These are phyloP conservation scores for Thermothelomyces thermophilus DNA, from an alignment of 2,329 filamentous ascomycete species.

Conservation along the genomic window DNA sequence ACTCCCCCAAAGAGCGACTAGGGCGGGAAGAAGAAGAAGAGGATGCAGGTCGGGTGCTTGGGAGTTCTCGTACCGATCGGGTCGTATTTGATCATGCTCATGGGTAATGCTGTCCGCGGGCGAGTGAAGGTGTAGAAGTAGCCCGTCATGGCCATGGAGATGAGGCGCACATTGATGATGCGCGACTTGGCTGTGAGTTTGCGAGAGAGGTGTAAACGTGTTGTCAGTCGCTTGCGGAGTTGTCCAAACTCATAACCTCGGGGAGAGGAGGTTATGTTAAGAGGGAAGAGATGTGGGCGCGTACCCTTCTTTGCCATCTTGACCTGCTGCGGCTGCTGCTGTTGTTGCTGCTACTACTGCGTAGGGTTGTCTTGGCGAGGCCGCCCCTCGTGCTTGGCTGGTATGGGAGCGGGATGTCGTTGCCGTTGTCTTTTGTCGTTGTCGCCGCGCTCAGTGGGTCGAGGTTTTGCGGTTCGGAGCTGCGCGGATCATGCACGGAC, in stretches of 20 bases:
- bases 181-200: constrained; percentile 69
- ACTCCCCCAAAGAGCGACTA: not conserved
- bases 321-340: not conserved
- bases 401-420: not conserved
- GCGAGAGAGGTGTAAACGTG: not conserved
- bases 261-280: too few relatives aligned
- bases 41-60: not conserved
- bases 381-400: not conserved
- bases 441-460: not conserved
- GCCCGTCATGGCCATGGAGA: constrained; percentile 98
- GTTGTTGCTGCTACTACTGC: not conserved
- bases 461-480: constrained; percentile 12
- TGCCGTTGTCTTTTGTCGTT: not conserved
- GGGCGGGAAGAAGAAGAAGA: not conserved
- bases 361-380: not conserved
- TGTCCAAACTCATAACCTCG: not conserved
- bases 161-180: constrained; percentile 83
- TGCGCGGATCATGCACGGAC: not conserved
- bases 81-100: constrained; percentile 99
- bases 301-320: constrained; percentile 27
- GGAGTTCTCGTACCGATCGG: constrained; percentile 68
- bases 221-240: not conserved
- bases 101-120: constrained; percentile 70
- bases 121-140: constrained; percentile 91
- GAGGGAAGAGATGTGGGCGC: not conserved